Conservation (phyloP, 495 filamentous ascomycete species). For the Haplographium delicatum region DNA sequence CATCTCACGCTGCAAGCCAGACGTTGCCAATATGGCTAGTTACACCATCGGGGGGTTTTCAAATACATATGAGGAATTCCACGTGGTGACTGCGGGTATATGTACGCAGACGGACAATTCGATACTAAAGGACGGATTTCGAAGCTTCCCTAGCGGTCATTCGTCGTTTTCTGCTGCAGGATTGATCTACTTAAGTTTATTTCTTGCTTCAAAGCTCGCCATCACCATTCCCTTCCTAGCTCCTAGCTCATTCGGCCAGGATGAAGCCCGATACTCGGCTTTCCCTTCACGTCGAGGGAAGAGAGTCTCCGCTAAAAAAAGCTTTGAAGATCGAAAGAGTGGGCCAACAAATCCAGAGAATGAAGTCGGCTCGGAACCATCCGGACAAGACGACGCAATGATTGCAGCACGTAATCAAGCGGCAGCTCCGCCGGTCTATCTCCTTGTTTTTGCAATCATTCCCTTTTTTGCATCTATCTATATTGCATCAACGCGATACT, state of each 20-base stretch:
- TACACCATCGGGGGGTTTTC: conserved; percentile 36
- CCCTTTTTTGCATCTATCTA: conserved; percentile 51
- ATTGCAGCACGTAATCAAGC: conserved; percentile 52
- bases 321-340: background rate
- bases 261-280: conserved; percentile 34
- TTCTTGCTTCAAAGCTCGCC: conserved; percentile 57
- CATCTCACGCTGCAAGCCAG: conserved; percentile 62
- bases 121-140: conserved; percentile 79
- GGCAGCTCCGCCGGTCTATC: conserved; percentile 65
- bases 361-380: conserved; percentile 2
- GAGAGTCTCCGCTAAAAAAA: background rate
- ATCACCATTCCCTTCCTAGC: conserved; percentile 55
- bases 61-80: conserved; percentile 32
- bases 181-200: conserved; percentile 73
- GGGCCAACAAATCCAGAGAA: too few species aligned
- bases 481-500: conserved; percentile 55
- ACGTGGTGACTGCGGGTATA: conserved; percentile 58
- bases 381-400: conserved; percentile 15
- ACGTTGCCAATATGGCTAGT: conserved; percentile 35
- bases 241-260: conserved; percentile 28
- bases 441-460: conserved; percentile 61
- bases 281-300: conserved; percentile 42
- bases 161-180: conserved; percentile 63
- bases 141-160: conserved; percentile 76
- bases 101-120: conserved; percentile 61